phyloP scores from a whole-genome alignment of 2,329 filamentous ascomycete genomes.

The Hymenoscyphus infarciens region DNA sequence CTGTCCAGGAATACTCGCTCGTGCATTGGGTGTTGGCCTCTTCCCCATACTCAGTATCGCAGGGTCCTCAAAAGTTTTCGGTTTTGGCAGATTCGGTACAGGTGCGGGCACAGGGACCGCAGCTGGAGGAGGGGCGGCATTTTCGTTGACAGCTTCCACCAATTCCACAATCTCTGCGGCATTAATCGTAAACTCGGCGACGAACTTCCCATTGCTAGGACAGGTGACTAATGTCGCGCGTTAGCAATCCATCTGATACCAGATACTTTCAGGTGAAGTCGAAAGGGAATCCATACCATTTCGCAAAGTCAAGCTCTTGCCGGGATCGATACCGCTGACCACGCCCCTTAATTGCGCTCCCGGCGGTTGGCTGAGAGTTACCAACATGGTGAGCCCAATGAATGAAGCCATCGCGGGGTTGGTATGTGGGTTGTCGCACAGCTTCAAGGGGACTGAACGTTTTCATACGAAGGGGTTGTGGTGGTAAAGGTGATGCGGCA shows the following conservation, averaged over 20 bases:
- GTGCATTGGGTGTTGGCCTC: slow-evolving; percentile 32
- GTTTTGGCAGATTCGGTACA: slow-evolving; percentile 12
- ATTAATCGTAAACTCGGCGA: slow-evolving; percentile 35
- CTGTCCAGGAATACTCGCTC: slow-evolving; percentile 24
- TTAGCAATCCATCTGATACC: slow-evolving; percentile 7
- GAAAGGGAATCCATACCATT: slow-evolving; percentile 29
- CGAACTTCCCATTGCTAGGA: slow-evolving; percentile 32
- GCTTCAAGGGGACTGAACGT: background rate
- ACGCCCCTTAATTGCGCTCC: slow-evolving; percentile 35
- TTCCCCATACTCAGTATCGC: slow-evolving; percentile 36
- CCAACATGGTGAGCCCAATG: slow-evolving; percentile 38
- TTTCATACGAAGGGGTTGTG: background rate
- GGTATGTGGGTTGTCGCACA: slow-evolving; percentile 16
- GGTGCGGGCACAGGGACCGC: slow-evolving; percentile 7
- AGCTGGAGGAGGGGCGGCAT: slow-evolving; percentile 16
- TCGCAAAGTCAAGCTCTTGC: slow-evolving; percentile 35
- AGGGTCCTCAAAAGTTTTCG: slow-evolving; percentile 34
- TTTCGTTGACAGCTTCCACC: slow-evolving; percentile 33
- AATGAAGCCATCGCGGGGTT: slow-evolving; percentile 33
- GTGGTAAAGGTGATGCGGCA: background rate
- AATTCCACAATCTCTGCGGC: slow-evolving; percentile 34
- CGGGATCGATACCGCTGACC: slow-evolving; percentile 35
- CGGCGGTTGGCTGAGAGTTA: slow-evolving; percentile 35
- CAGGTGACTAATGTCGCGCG: slow-evolving; percentile 26
- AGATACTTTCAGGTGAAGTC: background rate